These are phyloP conservation scores for Auriscalpium orientale DNA, from an alignment of 768 basidiomycete genomes.

Conservation along the genomic window DNA sequence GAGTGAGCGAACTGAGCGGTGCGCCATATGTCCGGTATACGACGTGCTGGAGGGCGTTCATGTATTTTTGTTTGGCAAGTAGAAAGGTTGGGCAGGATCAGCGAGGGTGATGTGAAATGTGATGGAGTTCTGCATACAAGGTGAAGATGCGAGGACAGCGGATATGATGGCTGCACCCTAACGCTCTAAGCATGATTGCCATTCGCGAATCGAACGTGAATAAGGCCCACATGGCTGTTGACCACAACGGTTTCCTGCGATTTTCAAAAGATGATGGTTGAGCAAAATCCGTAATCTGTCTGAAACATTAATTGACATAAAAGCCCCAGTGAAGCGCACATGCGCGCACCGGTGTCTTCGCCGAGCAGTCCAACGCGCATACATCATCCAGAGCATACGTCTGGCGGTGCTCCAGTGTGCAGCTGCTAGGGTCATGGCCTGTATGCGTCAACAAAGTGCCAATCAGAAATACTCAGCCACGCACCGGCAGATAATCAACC, in stretches of 20 bases:
- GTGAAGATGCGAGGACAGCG: slow-evolving; percentile 35
- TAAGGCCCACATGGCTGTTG: slow-evolving; percentile 58
- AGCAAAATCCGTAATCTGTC: slow-evolving; percentile 67
- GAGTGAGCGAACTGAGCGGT: slow-evolving; percentile 62
- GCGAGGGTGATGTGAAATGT: too few species aligned
- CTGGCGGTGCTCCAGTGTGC: slow-evolving; percentile 77
- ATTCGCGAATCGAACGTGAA: not conserved
- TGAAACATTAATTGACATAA: slow-evolving; percentile 12
- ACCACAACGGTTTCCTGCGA: slow-evolving; percentile 67
- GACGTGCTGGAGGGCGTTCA: slow-evolving; percentile 72
- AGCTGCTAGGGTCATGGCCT: slow-evolving; percentile 77
- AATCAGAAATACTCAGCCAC: slow-evolving; percentile 13
- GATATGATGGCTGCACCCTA: slow-evolving; percentile 26
- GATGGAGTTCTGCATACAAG: too few species aligned
- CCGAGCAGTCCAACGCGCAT: slow-evolving; percentile 65
- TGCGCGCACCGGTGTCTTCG: slow-evolving; percentile 45
- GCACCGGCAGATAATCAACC: slow-evolving; percentile 68
- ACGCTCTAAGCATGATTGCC: slow-evolving; percentile 39
- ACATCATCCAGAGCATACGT: slow-evolving; percentile 60
- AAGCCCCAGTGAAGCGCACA: not conserved
- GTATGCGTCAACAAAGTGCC: not conserved
- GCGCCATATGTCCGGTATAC: slow-evolving; percentile 47
- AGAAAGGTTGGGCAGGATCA: too few species aligned
- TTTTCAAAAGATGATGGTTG: slow-evolving; percentile 68
- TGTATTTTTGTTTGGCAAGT: slow-evolving; percentile 40